These are phyloP conservation scores for Annulohypoxylon stygium DNA, from an alignment of 495 filamentous ascomycete genomes.

Conservation along the genomic window DNA sequence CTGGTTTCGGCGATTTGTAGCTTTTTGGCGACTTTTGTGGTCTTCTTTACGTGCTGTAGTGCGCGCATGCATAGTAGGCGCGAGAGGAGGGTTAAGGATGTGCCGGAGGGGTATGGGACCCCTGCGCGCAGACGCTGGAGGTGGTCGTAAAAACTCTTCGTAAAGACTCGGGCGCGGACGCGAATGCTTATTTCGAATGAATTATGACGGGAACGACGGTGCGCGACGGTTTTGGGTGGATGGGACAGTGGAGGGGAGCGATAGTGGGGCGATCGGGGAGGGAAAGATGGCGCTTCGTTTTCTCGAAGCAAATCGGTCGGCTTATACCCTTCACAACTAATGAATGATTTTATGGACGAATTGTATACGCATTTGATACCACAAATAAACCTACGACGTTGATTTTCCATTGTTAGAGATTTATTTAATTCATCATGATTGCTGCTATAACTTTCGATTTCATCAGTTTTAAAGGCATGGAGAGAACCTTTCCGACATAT, in stretches of 20 bases:
- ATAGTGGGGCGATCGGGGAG: not conserved
- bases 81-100: constrained; percentile 28
- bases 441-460: too few relatives aligned
- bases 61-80: constrained; percentile 52
- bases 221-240: not conserved
- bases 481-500: too few relatives aligned
- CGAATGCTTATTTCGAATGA: not conserved
- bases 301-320: constrained; percentile 11
- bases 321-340: constrained; percentile 39
- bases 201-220: not conserved
- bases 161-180: too few relatives aligned
- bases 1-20: constrained; percentile 65
- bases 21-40: constrained; percentile 65
- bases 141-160: constrained; percentile 36
- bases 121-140: constrained; percentile 25
- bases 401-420: too few relatives aligned
- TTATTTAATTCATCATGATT: too few relatives aligned
- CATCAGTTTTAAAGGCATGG: too few relatives aligned
- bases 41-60: constrained; percentile 70
- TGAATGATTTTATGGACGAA: constrained; percentile 6
- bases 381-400: too few relatives aligned
- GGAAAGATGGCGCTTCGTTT: not conserved
- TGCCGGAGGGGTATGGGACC: constrained; percentile 33
- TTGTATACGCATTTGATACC: constrained; percentile 17
- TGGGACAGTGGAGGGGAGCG: not conserved